These are phyloP conservation scores for Scalesia atractyloides DNA, from an alignment of 129 eudicot species.

Conservation along the genomic window DNA sequence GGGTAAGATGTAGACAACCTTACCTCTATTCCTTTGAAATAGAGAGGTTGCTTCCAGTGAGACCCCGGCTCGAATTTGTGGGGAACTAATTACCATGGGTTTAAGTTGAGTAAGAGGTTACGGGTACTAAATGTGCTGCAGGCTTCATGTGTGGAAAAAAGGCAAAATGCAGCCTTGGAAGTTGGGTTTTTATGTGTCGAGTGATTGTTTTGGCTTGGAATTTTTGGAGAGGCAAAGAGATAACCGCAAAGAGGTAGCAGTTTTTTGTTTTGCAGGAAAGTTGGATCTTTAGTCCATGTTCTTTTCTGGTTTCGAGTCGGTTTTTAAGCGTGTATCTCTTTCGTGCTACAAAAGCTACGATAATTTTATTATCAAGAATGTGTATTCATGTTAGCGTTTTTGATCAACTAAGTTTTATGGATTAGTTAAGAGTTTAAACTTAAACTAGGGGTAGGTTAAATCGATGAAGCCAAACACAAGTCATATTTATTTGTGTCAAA, in stretches of 20 bases:
- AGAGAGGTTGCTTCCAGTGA: too few relatives aligned
- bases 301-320: background rate
- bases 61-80: too few relatives aligned
- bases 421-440: conserved; percentile 1
- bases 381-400: background rate
- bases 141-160: background rate
- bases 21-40: too few relatives aligned
- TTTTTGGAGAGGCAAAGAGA: background rate
- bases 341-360: background rate
- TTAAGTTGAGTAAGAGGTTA: background rate
- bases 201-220: background rate
- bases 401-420: background rate
- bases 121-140: conserved; percentile 2
- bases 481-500: too few relatives aligned
- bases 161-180: conserved; percentile 4
- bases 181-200: background rate
- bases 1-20: too few relatives aligned
- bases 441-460: background rate
- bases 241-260: background rate
- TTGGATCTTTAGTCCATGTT: background rate
- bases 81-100: conserved; percentile 1
- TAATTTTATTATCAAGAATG: background rate
- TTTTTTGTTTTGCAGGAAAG: background rate
- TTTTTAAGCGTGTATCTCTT: background rate
- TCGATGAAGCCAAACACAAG: background rate